Percentiles rank a stretch among this genome's conserved stretches.
Conservation (phyloP, 768 basidiomycete genomes). For the Lyophyllum shimeji region DNA sequence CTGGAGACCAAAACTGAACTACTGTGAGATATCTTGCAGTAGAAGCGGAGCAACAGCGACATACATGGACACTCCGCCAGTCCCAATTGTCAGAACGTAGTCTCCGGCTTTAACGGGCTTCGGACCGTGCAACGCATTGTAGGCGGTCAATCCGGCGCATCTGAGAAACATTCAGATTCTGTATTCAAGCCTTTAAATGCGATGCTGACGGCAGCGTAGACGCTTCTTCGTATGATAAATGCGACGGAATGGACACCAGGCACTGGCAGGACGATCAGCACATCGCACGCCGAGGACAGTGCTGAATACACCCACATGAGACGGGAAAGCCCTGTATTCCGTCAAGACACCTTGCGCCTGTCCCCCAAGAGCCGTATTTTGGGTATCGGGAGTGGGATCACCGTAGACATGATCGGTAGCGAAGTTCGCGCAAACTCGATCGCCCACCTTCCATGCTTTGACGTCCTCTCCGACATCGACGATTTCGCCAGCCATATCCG, state of each 20-base stretch:
- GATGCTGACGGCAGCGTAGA: slow-evolving; percentile 56
- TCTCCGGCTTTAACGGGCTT: slow-evolving; percentile 59
- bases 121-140: slow-evolving; percentile 54
- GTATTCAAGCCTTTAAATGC: no score
- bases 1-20: slow-evolving; percentile 52
- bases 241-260: slow-evolving; percentile 51
- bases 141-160: slow-evolving; percentile 64
- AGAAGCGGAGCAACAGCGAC: background rate
- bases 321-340: slow-evolving; percentile 52
- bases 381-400: slow-evolving; percentile 33
- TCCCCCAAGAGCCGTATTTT: slow-evolving; percentile 42
- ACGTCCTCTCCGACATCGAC: slow-evolving; percentile 44
- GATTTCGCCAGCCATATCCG: slow-evolving; percentile 63
- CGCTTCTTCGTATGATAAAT: slow-evolving; percentile 63
- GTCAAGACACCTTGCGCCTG: slow-evolving; percentile 51
- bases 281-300: background rate
- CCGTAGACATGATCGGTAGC: slow-evolving; percentile 46
- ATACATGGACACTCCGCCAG: slow-evolving; percentile 57
- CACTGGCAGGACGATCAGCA: slow-evolving; percentile 28
- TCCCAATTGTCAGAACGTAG: slow-evolving; percentile 54
- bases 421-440: slow-evolving; percentile 58
- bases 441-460: slow-evolving; percentile 51
- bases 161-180: slow-evolving; percentile 29
- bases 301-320: slow-evolving; percentile 27
- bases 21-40: background rate